Evolutionary conservation across 2,329 filamentous ascomycete genomes (phyloP).

Genomic region (Xylaria sp.): DNA sequence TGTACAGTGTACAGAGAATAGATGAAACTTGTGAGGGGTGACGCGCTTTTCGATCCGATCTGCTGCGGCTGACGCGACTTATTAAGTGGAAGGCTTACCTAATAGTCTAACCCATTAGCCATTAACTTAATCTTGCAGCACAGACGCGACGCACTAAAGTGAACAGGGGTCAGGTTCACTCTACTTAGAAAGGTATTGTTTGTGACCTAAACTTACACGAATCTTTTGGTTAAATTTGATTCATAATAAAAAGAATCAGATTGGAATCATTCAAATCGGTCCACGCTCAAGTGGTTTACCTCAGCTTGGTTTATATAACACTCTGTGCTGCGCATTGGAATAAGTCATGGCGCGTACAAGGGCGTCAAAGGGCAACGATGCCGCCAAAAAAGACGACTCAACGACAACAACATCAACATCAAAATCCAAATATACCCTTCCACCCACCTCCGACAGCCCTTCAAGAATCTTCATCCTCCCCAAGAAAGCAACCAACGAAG

Average conservation of each 20-base stretch:
- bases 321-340: not conserved
- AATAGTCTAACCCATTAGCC: too few species aligned
- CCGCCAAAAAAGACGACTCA: slow-evolving; percentile 46
- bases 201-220: too few species aligned
- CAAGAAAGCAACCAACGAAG: slow-evolving; percentile 60
- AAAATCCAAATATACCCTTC: slow-evolving; percentile 53
- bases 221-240: too few species aligned
- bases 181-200: too few species aligned
- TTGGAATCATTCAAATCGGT: not conserved
- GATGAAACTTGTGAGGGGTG: slow-evolving; percentile 8
- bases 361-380: slow-evolving; percentile 54
- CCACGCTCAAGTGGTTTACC: not conserved
- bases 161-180: slow-evolving; percentile 4
- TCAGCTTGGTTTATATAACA: not conserved
- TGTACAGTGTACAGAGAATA: not conserved
- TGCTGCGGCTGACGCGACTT: slow-evolving; percentile 19
- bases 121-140: not conserved
- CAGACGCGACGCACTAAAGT: slow-evolving; percentile 27
- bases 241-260: not conserved
- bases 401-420: slow-evolving; percentile 41
- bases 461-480: slow-evolving; percentile 71
- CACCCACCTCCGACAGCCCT: slow-evolving; percentile 55
- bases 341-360: slow-evolving; percentile 61
- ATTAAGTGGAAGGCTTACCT: not conserved
- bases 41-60: slow-evolving; percentile 25